A percentile compares a stretch with the other conserved stretches of the same genome.
phyloP scores from a whole-genome alignment of 805 yeast species.

The Grigorovia transvaalensis region DNA sequence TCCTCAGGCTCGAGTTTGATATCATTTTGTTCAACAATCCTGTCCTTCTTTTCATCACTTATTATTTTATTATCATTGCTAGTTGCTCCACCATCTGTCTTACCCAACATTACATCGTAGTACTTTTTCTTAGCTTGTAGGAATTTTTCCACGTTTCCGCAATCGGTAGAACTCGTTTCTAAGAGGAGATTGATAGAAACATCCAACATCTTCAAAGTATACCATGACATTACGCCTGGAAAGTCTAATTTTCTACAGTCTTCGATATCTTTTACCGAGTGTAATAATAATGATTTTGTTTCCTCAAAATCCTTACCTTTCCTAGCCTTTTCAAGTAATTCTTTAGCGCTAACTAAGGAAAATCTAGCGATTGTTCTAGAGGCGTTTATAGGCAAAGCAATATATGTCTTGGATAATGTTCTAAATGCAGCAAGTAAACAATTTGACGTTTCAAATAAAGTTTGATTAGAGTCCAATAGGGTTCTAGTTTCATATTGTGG shows the following conservation, averaged over 20 bases:
- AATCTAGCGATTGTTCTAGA: conserved; percentile 55
- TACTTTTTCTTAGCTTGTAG: conserved; percentile 19
- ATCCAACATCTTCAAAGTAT: conserved; percentile 48
- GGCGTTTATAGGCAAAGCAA: conserved; percentile 57
- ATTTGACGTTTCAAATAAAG: conserved; percentile 57
- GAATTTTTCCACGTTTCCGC: conserved; percentile 23
- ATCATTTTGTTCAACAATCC: neutral
- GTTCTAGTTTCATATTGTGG: conserved; percentile 7
- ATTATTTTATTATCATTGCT: no score
- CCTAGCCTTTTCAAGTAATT: conserved; percentile 71
- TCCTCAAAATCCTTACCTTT: conserved; percentile 75
- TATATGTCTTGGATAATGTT: conserved; percentile 32
- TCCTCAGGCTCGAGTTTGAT: no score
- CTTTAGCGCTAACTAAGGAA: conserved; percentile 56
- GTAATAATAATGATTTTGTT: conserved; percentile 45
- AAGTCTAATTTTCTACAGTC: conserved; percentile 41
- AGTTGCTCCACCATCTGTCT: conserved; percentile 5
- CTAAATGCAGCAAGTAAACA: conserved; percentile 47
- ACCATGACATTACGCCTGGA: conserved; percentile 52
- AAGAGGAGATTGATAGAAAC: conserved; percentile 51
- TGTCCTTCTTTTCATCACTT: neutral
- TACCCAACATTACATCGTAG: conserved; percentile 22
- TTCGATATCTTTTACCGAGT: conserved; percentile 40
- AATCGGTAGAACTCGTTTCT: conserved; percentile 36
- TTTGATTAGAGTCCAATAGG: conserved; percentile 48